Base-by-base conservation (phyloP, 345 rosid genomes). In the Sisymbrium altissimum region DNA sequence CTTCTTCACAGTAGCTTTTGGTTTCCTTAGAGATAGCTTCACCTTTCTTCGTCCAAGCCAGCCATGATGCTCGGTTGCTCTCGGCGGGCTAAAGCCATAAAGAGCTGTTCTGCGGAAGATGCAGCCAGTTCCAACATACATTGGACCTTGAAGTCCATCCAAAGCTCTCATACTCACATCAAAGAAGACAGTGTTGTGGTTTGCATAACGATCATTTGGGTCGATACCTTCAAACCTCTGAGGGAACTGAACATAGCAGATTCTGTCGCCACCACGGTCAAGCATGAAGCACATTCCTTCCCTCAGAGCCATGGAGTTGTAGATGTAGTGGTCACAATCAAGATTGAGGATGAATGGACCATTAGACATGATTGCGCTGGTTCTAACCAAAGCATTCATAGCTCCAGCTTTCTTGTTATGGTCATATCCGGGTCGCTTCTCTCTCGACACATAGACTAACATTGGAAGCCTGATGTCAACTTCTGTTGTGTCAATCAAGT, bases 281-380 rank as follows among this genome's bases (percentile, higher is more conserved):
- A 87, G 84, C 88, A 87, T 87, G 68, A 87, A 87, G 68, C 91
- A 87, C 91, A 85, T 85, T 44, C 88, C 91, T 85, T 87, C 88
- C 55, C 88, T 83, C 11, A 87, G 12, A 6, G 91, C 91, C 57
- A 77, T 44, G 13, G 88, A 85, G 71, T 85, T 87, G 78, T 83
- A 75, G 23, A 87, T 78, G 78, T 87, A 87, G 62, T 87, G 88
- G 74, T 85, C 91, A 56, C 91, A 87, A 18, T 87, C 91, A 53
- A 87, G 91, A 60, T 87, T 87, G 29, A 85, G 81, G 45, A 87
- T 85, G 77, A 87, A 87, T 64, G 91, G 88, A 13, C 88, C 91
- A 27, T 87, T 87, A 5, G 91, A 87, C 88, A 87, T 87, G 29
- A 87, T 83, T 13, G 91, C 91, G 15, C 87, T 83, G 29, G 88